Evolutionary conservation across 1,139 yeast species (phyloP).

Genomic region (Geotrichum aggregatum): DNA sequence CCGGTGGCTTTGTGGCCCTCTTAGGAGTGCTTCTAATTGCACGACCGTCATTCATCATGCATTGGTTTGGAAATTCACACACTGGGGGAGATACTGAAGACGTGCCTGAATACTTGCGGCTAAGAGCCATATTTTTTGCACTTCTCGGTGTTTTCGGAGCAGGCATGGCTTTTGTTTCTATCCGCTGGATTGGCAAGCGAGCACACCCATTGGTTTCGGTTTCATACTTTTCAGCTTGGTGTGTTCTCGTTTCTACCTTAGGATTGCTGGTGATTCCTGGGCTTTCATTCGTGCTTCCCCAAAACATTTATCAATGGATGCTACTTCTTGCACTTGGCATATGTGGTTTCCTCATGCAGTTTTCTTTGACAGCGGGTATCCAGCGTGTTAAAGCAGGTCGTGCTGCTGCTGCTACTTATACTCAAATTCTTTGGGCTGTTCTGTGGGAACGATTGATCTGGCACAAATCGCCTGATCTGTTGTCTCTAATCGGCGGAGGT

Average conservation of each 20-base stretch:
- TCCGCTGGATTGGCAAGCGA: conserved; percentile 67
- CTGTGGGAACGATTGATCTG: conserved; percentile 70
- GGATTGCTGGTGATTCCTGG: conserved; percentile 58
- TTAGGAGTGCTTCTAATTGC: conserved; percentile 78
- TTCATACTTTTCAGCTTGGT: conserved; percentile 64
- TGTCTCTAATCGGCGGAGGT: conserved; percentile 65
- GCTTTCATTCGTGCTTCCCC: conserved; percentile 56
- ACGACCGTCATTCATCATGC: conserved; percentile 67
- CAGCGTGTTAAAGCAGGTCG: conserved; percentile 78
- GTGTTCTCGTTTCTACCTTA: conserved; percentile 53
- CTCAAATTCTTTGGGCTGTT: conserved; percentile 75
- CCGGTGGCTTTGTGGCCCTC: conserved; percentile 65
- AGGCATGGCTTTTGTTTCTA: conserved; percentile 62
- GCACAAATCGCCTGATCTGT: conserved; percentile 65
- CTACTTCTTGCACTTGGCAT: conserved; percentile 60
- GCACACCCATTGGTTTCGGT: conserved; percentile 82
- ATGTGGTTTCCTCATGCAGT: conserved; percentile 79
- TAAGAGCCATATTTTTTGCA: conserved; percentile 59
- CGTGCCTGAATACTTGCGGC: conserved; percentile 20
- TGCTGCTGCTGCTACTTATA: conserved; percentile 69
- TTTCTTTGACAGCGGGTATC: conserved; percentile 72
- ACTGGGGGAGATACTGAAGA: conserved; percentile 18
- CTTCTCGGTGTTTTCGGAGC: conserved; percentile 70
- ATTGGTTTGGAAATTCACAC: conserved; percentile 9
- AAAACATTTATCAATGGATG: conserved; percentile 57